Evolutionary conservation across 169 alveolate species (phyloP).

Genomic region (Theileria annulata): DNA sequence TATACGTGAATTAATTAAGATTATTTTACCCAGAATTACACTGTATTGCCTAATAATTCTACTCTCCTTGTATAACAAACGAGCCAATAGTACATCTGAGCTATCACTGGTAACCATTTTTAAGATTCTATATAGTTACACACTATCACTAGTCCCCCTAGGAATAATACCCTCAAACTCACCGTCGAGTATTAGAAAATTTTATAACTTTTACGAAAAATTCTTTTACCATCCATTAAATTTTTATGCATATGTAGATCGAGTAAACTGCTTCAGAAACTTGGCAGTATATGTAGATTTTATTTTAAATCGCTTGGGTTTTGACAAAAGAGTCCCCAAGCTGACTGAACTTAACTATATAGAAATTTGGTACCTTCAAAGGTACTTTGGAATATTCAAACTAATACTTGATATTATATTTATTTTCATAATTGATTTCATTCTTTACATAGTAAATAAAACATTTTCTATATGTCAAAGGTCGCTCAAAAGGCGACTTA

Average conservation of each 20-base stretch:
- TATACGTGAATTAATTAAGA: not conserved
- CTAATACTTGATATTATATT: constrained; percentile 34
- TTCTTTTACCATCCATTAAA: constrained; percentile 37
- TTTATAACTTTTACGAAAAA: constrained; percentile 29
- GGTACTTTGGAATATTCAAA: constrained; percentile 31
- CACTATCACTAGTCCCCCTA: constrained; percentile 44
- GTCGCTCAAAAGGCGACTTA: not conserved
- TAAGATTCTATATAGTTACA: constrained; percentile 47
- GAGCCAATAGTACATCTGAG: constrained; percentile 20
- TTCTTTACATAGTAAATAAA: not conserved
- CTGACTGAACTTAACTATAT: constrained; percentile 25
- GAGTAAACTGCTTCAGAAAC: constrained; percentile 45
- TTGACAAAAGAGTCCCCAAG: not conserved
- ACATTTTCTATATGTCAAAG: not conserved
- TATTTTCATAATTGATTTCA: constrained; percentile 23
- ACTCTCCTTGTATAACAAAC: constrained; percentile 21
- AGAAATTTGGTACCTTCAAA: constrained; percentile 53
- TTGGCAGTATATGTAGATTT: not conserved
- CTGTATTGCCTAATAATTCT: constrained; percentile 12
- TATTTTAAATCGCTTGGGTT: not conserved
- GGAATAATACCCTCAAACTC: constrained; percentile 49
- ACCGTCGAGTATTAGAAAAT: constrained; percentile 47
- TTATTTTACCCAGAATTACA: constrained; percentile 38
- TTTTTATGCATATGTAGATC: constrained; percentile 25
- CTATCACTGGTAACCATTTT: constrained; percentile 38